These are phyloP conservation scores for Alternaria sp. DNA, from an alignment of 2,329 filamentous ascomycete species.

Conservation along the genomic window DNA sequence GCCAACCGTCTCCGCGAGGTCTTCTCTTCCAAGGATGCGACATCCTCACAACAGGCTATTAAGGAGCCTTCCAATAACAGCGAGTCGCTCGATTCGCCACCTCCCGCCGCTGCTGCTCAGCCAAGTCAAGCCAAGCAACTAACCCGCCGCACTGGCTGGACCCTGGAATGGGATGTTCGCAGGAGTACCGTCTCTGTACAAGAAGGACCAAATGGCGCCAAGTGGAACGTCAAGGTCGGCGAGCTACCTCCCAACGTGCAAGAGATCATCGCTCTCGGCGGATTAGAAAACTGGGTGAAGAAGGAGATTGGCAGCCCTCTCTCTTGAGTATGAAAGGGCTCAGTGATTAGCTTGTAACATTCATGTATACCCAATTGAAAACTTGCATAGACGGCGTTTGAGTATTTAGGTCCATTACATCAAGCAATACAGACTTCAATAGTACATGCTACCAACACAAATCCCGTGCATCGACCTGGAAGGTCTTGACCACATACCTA, in stretches of 20 bases:
- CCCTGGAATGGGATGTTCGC: constrained; percentile 78
- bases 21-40: constrained; percentile 52
- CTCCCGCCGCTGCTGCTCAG: constrained; percentile 43
- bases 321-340: not conserved
- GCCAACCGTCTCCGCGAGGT: constrained; percentile 69
- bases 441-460: not conserved
- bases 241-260: constrained; percentile 86
- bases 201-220: constrained; percentile 70
- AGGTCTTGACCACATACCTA: not conserved
- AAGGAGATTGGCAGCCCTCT: constrained; percentile 61
- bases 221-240: constrained; percentile 81
- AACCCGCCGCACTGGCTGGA: constrained; percentile 83
- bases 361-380: constrained; percentile 12
- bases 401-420: not conserved
- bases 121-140: constrained; percentile 60
- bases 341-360: not conserved
- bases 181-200: constrained; percentile 73
- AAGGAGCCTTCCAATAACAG: constrained; percentile 60
- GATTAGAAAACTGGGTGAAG: constrained; percentile 84
- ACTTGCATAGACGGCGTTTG: constrained; percentile 12
- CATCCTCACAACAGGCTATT: constrained; percentile 48
- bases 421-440: not conserved
- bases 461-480: not conserved
- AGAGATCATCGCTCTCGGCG: constrained; percentile 65
- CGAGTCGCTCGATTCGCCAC: constrained; percentile 59